Conservation (phyloP, 768 basidiomycete species). For the Sarcomyxa edulis region DNA sequence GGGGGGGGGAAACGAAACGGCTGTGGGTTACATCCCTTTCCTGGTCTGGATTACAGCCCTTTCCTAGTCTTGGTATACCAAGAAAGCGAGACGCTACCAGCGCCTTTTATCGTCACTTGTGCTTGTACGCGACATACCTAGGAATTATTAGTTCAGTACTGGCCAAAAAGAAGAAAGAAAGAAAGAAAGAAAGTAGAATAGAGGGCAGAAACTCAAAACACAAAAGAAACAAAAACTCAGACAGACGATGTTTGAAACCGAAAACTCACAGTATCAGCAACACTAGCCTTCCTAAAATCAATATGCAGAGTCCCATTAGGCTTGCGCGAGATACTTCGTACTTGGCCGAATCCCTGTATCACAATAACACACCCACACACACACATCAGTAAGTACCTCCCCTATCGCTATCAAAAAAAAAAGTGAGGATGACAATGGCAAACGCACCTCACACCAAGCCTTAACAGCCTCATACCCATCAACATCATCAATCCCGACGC, state of each 20-base stretch:
- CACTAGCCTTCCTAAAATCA: constrained; percentile 30
- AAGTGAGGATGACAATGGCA: background rate
- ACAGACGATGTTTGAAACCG: background rate
- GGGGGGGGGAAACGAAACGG: background rate
- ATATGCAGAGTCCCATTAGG: constrained; percentile 24
- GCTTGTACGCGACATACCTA: constrained; percentile 35
- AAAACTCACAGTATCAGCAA: constrained; percentile 30
- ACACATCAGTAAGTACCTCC: too few relatives aligned
- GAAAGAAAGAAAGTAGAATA: too few relatives aligned
- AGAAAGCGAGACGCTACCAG: constrained; percentile 30
- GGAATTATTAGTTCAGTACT: too few relatives aligned
- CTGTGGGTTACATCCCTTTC: background rate
- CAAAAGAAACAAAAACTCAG: too few relatives aligned
- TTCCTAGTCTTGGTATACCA: constrained; percentile 18
- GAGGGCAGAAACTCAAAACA: too few relatives aligned
- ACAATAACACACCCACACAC: too few relatives aligned
- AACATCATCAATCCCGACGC: constrained; percentile 19
- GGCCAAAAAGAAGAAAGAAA: constrained; percentile 1
- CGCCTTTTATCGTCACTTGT: constrained; percentile 32
- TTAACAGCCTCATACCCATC: constrained; percentile 24
- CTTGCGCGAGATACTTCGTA: constrained; percentile 21
- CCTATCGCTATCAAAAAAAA: constrained; percentile 1
- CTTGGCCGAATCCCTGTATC: constrained; percentile 24
- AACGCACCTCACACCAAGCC: constrained; percentile 28
- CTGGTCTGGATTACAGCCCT: too few relatives aligned